Base-by-base conservation (phyloP, 345 rosid genomes). In the Adansonia digitata region DNA sequence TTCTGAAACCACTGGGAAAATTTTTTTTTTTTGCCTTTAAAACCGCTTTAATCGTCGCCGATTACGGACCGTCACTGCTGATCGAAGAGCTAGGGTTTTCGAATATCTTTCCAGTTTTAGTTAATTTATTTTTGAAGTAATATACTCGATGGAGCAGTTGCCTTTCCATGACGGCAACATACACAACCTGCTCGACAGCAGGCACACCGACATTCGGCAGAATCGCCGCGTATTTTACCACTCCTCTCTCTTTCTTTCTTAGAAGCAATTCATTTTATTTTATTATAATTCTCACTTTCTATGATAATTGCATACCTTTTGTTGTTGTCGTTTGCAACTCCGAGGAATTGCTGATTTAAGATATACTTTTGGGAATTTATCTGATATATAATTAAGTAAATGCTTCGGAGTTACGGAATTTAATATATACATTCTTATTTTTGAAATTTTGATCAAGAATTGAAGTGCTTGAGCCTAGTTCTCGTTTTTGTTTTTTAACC, bases 131-230 rank as follows among this genome's bases (percentile, higher is more conserved):
- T 26, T 59, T 14, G 2, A 6, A 27, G 17, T 12, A 59, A 59
- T 31, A 59, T 31, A 27, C 39, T 65, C 74, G 51, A 90, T 87
- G 93, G 91, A 84, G 7, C 56, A 79, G 60, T 61, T 73, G 57
- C 77, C 86, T 48, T 94, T 87, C 53, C 88, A 80, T 80, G 97
- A 92, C 77, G 93, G 94, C 70, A 92, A 87, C 82, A 80, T 89
- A 75, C 81, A 64, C 75, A 86, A 81, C 82, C 66, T 87, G 74
- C 79, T 92, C 77, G 84, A 86, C 20, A 26, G 78, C 81, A 82
- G 93, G 79, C 78, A 53, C 75, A 73, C 69, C 79, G 83, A 80
- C 70, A 62, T 73, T 59, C 55, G 22, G 22, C 55, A 49, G 22
- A 49, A 17, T 22, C 86, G 84, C 71, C 86, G 67, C 39, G 98